phyloP scores from a whole-genome alignment of 2,329 filamentous ascomycete genomes.

The Cryphonectria carpinicola region DNA sequence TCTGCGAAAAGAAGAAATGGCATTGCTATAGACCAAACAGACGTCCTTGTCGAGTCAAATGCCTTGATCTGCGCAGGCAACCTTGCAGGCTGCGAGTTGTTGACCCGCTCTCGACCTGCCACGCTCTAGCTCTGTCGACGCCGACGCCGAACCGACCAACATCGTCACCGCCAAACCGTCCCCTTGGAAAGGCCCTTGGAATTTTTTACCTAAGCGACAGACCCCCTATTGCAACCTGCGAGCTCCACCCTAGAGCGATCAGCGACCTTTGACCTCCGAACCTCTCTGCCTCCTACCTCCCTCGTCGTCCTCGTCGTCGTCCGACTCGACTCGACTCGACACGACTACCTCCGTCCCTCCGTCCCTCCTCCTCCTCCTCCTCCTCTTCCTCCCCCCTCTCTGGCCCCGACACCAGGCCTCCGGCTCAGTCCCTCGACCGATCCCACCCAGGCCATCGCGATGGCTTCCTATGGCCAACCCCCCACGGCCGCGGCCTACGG shows the following conservation, averaged over 20 bases:
- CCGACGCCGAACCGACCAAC: conserved; percentile 21
- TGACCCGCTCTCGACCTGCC: conserved; percentile 6
- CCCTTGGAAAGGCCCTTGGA: conserved; percentile 5
- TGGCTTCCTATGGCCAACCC: conserved; percentile 47
- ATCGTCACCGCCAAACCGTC: conserved; percentile 22
- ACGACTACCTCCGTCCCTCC: conserved; percentile 12
- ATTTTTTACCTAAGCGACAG: conserved; percentile 28
- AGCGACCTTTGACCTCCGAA: conserved; percentile 7
- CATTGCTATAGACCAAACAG: conserved; percentile 21
- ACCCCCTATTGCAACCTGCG: conserved; percentile 25
- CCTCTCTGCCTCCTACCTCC: conserved; percentile 18
- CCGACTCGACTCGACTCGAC: conserved; percentile 17
- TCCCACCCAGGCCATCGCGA: conserved; percentile 31
- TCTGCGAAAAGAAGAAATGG: conserved; percentile 14
- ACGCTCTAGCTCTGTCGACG: conserved; percentile 20
- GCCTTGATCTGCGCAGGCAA: conserved; percentile 20
- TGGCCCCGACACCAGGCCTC: conserved; percentile 21
- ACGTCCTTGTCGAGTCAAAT: conserved; percentile 2
- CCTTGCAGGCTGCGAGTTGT: conserved; percentile 20
- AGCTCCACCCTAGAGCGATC: conserved; percentile 21
- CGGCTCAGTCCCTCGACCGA: conserved; percentile 20
- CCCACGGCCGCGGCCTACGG: conserved; percentile 47
- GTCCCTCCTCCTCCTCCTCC: conserved; percentile 7
- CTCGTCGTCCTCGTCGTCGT: conserved; percentile 16
- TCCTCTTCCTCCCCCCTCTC: conserved; percentile 19